phyloP scores from a whole-genome alignment of 768 basidiomycete species.

The Suillus paluster region DNA sequence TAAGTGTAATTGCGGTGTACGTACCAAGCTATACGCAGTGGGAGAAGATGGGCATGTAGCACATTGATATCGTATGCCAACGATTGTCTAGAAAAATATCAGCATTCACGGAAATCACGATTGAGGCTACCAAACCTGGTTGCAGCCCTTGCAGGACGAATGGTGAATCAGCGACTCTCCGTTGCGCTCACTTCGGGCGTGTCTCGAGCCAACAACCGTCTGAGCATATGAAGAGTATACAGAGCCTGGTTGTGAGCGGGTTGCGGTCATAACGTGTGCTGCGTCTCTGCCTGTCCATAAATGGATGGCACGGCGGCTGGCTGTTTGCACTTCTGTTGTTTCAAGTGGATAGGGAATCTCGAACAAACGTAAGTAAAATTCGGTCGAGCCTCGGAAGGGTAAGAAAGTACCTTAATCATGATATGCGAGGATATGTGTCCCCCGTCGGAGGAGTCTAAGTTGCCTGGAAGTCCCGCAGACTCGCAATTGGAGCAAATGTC shows the following conservation, averaged over 20 bases:
- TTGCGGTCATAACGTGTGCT: conserved; percentile 54
- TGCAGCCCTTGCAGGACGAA: conserved; percentile 63
- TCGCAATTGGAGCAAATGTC: conserved; percentile 91
- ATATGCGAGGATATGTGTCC: conserved; percentile 88
- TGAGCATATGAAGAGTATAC: conserved; percentile 66
- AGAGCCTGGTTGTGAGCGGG: conserved; percentile 58
- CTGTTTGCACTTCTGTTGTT: conserved; percentile 71
- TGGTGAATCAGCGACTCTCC: conserved; percentile 54
- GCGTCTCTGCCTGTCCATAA: conserved; percentile 82
- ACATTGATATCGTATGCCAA: conserved; percentile 87
- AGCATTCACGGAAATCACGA: not conserved
- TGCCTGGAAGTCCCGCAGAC: conserved; percentile 83
- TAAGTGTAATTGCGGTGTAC: conserved; percentile 5
- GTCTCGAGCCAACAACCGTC: conserved; percentile 63
- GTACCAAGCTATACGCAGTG: conserved; percentile 72
- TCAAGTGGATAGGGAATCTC: conserved; percentile 89
- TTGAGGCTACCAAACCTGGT: conserved; percentile 46
- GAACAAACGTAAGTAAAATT: conserved; percentile 12
- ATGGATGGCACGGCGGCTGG: conserved; percentile 72
- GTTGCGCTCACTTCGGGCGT: conserved; percentile 35
- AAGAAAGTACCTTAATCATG: conserved; percentile 81
- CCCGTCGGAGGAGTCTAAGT: conserved; percentile 74
- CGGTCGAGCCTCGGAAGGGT: not conserved
- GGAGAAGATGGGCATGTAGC: conserved; percentile 85
- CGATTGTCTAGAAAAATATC: conserved; percentile 55